These are phyloP conservation scores for Huiozyma sinensis DNA, from an alignment of 805 yeast species.

Conservation along the genomic window DNA sequence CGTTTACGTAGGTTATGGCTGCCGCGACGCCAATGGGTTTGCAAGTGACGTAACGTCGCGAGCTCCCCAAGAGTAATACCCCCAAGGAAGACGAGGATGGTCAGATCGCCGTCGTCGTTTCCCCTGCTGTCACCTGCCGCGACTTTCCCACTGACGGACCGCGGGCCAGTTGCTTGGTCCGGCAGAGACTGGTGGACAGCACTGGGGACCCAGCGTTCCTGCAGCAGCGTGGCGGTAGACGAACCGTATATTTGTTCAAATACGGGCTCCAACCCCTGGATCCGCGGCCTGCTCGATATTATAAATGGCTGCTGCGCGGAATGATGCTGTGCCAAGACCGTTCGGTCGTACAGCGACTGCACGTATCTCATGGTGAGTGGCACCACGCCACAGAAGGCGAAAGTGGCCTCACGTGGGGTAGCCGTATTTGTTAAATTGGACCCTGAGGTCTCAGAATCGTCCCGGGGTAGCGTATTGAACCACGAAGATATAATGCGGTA, in stretches of 20 bases:
- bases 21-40: slow-evolving; percentile 32
- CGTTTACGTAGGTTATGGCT: slow-evolving; percentile 25
- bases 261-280: slow-evolving; percentile 13
- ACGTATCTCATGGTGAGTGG: slow-evolving; percentile 65
- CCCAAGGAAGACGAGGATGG: slow-evolving; percentile 56
- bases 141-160: too few species aligned
- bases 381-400: slow-evolving; percentile 71
- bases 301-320: slow-evolving; percentile 26
- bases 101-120: slow-evolving; percentile 11
- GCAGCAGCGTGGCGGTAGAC: slow-evolving; percentile 5
- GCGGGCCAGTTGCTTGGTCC: background rate
- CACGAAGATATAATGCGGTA: slow-evolving; percentile 16
- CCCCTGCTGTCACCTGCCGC: background rate
- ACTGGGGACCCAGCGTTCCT: slow-evolving; percentile 17
- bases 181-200: slow-evolving; percentile 4
- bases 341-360: slow-evolving; percentile 54
- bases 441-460: slow-evolving; percentile 7
- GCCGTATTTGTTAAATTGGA: slow-evolving; percentile 1
- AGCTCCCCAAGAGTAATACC: slow-evolving; percentile 83
- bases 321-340: slow-evolving; percentile 33
- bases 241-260: slow-evolving; percentile 20
- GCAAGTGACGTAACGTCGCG: slow-evolving; percentile 56
- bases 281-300: slow-evolving; percentile 20
- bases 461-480: slow-evolving; percentile 20
- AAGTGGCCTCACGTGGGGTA: slow-evolving; percentile 27